Percentiles rank a stretch among this genome's conserved stretches.
These are phyloP conservation scores for Hyaloscypha hepaticicola DNA, from an alignment of 495 filamentous ascomycete species.

Conservation along the genomic window DNA sequence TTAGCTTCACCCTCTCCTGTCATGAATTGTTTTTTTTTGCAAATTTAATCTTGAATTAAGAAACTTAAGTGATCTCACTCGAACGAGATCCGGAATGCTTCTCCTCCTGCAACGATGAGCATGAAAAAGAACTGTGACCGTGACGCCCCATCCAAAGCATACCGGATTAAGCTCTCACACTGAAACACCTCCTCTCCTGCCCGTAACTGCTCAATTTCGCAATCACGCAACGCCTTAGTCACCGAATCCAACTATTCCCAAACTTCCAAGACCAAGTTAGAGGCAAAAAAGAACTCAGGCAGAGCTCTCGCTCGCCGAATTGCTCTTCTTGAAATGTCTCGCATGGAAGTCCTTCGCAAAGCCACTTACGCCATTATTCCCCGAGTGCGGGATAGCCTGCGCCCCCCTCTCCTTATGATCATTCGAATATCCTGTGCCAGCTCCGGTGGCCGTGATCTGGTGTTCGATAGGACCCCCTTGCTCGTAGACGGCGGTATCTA, in stretches of 20 bases:
- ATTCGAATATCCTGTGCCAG: slow-evolving; percentile 11
- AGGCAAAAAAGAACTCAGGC: slow-evolving; percentile 5
- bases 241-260: background rate
- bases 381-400: slow-evolving; percentile 5
- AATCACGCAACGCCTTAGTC: background rate
- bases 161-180: background rate
- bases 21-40: too few relatives aligned
- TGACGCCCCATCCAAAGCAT: background rate
- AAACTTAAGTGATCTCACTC: too few relatives aligned
- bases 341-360: slow-evolving; percentile 20
- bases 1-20: too few relatives aligned
- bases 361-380: slow-evolving; percentile 14
- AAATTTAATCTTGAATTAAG: too few relatives aligned
- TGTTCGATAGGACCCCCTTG: slow-evolving; percentile 19
- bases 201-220: background rate
- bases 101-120: background rate
- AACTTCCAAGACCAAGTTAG: background rate
- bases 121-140: background rate
- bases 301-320: slow-evolving; percentile 22
- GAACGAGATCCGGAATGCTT: too few relatives aligned
- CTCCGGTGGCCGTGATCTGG: slow-evolving; percentile 12
- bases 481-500: slow-evolving; percentile 21
- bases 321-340: slow-evolving; percentile 13
- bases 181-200: background rate
- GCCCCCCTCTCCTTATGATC: background rate